A percentile compares a stretch with the other conserved stretches of the same genome.
Conservation (phyloP, 768 basidiomycete genomes). For the Brasilioporus rufonigricans region DNA sequence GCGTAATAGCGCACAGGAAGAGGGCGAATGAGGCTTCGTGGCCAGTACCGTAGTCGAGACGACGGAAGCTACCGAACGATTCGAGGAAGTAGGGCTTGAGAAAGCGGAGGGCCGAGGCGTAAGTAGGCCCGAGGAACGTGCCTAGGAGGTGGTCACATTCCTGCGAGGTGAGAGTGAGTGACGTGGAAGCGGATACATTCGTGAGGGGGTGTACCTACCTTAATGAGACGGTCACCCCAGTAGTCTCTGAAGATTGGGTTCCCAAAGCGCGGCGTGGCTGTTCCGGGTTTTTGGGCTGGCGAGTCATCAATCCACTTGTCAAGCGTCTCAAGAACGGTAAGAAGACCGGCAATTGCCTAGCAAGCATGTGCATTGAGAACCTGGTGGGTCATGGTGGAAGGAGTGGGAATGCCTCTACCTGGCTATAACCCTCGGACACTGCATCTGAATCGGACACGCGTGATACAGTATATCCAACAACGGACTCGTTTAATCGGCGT, state of each 20-base stretch:
- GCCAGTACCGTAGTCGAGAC: slow-evolving; percentile 96
- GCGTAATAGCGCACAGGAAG: slow-evolving; percentile 70
- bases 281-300: slow-evolving; percentile 57
- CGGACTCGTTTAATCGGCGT: slow-evolving; percentile 71
- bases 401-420: slow-evolving; percentile 15
- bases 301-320: slow-evolving; percentile 79
- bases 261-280: slow-evolving; percentile 76
- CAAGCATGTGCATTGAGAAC: not conserved
- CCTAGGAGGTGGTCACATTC: slow-evolving; percentile 51
- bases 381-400: not conserved
- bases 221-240: slow-evolving; percentile 77
- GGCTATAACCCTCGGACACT: slow-evolving; percentile 1
- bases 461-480: slow-evolving; percentile 63
- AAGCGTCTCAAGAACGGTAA: slow-evolving; percentile 63
- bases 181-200: not conserved
- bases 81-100: slow-evolving; percentile 75
- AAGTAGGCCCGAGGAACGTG: slow-evolving; percentile 46
- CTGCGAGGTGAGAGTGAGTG: slow-evolving; percentile 32
- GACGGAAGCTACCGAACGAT: slow-evolving; percentile 85
- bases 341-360: slow-evolving; percentile 47
- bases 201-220: slow-evolving; percentile 45
- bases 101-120: slow-evolving; percentile 50
- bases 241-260: slow-evolving; percentile 81
- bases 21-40: slow-evolving; percentile 90
- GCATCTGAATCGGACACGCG: slow-evolving; percentile 16